A percentile compares a stretch with the other conserved stretches of the same genome.
These are phyloP conservation scores for Massarina eburnea DNA, from an alignment of 2,329 filamentous ascomycete genomes.

Conservation along the genomic window DNA sequence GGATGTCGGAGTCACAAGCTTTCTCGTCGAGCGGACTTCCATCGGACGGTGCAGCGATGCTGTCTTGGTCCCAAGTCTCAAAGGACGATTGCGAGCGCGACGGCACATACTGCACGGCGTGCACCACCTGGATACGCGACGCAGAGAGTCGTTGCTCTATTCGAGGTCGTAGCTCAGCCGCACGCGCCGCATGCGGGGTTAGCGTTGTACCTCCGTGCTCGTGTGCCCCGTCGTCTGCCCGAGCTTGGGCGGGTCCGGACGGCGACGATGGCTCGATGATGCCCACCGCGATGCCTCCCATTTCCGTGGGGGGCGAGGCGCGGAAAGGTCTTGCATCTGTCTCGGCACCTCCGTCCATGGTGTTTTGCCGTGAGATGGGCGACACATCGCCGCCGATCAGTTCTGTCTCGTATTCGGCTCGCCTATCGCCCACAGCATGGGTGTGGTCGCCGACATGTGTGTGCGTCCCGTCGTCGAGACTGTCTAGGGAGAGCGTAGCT, in stretches of 20 bases:
- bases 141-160: constrained; percentile 18
- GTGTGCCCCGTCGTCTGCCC: neutral
- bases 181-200: neutral
- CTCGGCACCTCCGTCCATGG: constrained; percentile 6
- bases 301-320: neutral
- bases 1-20: constrained; percentile 27
- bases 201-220: too few species aligned
- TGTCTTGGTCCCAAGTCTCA: constrained; percentile 36
- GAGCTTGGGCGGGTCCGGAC: too few species aligned
- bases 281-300: neutral
- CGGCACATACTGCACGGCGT: constrained; percentile 35
- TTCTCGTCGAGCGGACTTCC: constrained; percentile 25
- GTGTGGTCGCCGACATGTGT: neutral
- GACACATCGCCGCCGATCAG: constrained; percentile 29
- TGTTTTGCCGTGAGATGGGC: constrained; percentile 21
- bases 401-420: constrained; percentile 23
- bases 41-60: constrained; percentile 24
- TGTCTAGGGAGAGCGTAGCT: constrained; percentile 8
- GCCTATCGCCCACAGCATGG: constrained; percentile 3
- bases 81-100: constrained; percentile 32
- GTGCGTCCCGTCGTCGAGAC: constrained; percentile 3
- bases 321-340: neutral
- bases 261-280: neutral
- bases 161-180: constrained; percentile 9
- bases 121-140: constrained; percentile 31